Evolutionary conservation across 1,284 basidiomycete species (phyloP).

Genomic region (Pyrrhoderma noxium): DNA sequence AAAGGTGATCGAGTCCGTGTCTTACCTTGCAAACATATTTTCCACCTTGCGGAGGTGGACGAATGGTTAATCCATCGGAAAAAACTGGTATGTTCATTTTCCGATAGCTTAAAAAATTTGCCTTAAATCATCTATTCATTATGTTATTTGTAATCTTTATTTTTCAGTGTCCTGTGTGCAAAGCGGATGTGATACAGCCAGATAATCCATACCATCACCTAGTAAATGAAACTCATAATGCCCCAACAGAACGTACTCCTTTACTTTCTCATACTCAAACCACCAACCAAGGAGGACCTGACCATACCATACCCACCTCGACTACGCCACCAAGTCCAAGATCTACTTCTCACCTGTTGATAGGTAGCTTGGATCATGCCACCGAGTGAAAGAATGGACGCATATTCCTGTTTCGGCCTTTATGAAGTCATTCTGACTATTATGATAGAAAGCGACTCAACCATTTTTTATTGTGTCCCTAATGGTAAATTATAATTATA

Average conservation of each 20-base stretch:
- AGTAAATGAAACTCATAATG: not conserved
- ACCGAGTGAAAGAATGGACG: too few species aligned
- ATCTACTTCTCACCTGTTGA: too few species aligned
- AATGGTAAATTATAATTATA: too few species aligned
- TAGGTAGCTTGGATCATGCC: too few species aligned
- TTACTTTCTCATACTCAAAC: slow-evolving; percentile 23
- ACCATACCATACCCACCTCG: not conserved
- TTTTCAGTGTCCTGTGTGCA: slow-evolving; percentile 77
- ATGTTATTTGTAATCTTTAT: slow-evolving; percentile 1
- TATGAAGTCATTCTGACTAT: too few species aligned
- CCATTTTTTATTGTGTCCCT: too few species aligned
- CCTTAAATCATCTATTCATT: not conserved
- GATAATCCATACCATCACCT: slow-evolving; percentile 13
- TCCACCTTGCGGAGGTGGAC: slow-evolving; percentile 81
- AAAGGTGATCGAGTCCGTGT: slow-evolving; percentile 84
- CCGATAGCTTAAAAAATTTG: too few species aligned
- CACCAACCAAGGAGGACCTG: too few species aligned
- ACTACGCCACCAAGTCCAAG: not conserved
- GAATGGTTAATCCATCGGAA: slow-evolving; percentile 85
- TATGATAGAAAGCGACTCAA: too few species aligned
- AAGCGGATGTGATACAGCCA: slow-evolving; percentile 78
- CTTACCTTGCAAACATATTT: slow-evolving; percentile 85
- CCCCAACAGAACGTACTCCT: slow-evolving; percentile 31
- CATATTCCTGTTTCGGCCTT: too few species aligned
- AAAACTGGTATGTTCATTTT: slow-evolving; percentile 80